Evolutionary conservation across 2,329 filamentous ascomycete species (phyloP), one percentile per base, ranked within the genome.

Genomic region (Hypoxylon sp.): DNA sequence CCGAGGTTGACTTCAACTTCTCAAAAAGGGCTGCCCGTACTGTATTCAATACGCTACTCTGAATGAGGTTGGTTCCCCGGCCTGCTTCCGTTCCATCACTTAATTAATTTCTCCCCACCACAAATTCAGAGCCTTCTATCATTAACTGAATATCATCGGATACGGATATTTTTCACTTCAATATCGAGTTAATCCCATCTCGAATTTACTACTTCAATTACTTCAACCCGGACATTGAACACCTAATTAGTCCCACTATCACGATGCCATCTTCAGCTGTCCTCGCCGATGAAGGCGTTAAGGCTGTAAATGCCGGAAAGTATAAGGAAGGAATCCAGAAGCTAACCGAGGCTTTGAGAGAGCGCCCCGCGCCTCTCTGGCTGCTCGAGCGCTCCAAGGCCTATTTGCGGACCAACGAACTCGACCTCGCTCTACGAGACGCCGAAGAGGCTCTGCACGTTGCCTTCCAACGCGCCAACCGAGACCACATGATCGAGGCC

Each of bases 331-430:
- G 93, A 48, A 87, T 97, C 72, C 78, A 82, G 36, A 86, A 90
- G 73, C 91, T 91, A 69, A 91, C 91, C 6, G 79, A 82, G 41
- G 93, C 93, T 5, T 83, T 97, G 34, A 81, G 88, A 67, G 84
- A 84, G 11, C 89, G 90, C 0, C 83, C 83, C 41, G 93, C 92
- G 2, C 91, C 93, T 1, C 81, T 87, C 52, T 98, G 96, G 87
- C 91, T 95, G 68, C 88, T 96, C 69, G 89, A 91, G 72, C 93
- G 95, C 19, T 92, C 93, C 3, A 93, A 90, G 45, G 93, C 93
- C 41, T 90, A 94, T 76, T 86, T 93, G 53, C 87, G 92, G 65
- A 83, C 86, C 2, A 83, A 84, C 71, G 82, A 89, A 55, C 85
- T 88, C 61, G 82, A 88, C 2, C 84, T 87, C 21, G 92, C 93